Evolutionary conservation across 768 basidiomycete species (phyloP).

Genomic region (Termitomyces sp.): DNA sequence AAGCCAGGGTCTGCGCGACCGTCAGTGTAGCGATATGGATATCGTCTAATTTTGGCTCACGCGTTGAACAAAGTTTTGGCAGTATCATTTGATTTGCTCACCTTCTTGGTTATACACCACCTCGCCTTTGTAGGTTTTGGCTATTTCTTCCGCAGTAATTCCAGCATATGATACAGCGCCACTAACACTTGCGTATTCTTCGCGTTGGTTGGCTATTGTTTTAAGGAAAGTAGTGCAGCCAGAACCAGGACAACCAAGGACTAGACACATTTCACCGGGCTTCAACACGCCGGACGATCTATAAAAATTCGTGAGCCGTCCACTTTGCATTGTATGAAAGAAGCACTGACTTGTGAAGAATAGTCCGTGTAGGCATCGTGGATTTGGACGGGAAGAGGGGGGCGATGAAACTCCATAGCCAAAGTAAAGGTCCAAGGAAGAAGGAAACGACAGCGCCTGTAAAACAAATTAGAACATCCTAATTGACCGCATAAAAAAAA

Average conservation of each 20-base stretch:
- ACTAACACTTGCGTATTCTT: slow-evolving; percentile 57
- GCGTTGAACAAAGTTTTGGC: slow-evolving; percentile 4
- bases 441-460: slow-evolving; percentile 55
- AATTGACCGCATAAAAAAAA: slow-evolving; percentile 9
- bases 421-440: slow-evolving; percentile 49
- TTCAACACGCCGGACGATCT: slow-evolving; percentile 70
- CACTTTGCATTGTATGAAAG: neutral
- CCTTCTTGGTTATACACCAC: slow-evolving; percentile 80
- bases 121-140: slow-evolving; percentile 74
- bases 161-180: slow-evolving; percentile 86
- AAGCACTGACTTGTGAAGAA: slow-evolving; percentile 53
- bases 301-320: slow-evolving; percentile 1
- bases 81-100: slow-evolving; percentile 18
- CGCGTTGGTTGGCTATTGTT: slow-evolving; percentile 73
- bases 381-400: slow-evolving; percentile 39
- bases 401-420: slow-evolving; percentile 42
- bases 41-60: slow-evolving; percentile 50
- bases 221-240: slow-evolving; percentile 90
- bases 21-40: slow-evolving; percentile 81
- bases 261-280: slow-evolving; percentile 85
- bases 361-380: slow-evolving; percentile 43
- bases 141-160: slow-evolving; percentile 73
- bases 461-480: neutral
- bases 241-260: slow-evolving; percentile 78
- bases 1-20: slow-evolving; percentile 73